Evolutionary conservation across 169 alveolate genomes (phyloP).

Genomic region (Plasmodium inui): DNA sequence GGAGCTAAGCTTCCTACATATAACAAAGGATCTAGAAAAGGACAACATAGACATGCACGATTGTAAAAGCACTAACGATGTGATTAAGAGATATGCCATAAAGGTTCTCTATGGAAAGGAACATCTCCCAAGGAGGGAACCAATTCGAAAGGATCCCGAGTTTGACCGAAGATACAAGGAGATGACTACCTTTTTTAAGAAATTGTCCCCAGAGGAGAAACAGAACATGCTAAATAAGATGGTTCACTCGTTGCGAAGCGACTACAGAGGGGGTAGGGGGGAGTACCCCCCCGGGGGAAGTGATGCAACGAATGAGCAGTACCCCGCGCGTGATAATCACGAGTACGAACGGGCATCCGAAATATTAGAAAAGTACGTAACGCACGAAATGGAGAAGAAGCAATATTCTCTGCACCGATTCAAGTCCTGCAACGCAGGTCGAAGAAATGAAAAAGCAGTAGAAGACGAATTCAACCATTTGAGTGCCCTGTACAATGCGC

Average conservation of each 20-base stretch:
- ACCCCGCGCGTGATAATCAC: neutral
- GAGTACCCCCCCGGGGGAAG: neutral
- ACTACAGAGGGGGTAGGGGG: neutral
- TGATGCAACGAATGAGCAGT: neutral
- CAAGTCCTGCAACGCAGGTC: conserved; percentile 32
- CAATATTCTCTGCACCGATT: conserved; percentile 56
- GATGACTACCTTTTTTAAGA: conserved; percentile 31
- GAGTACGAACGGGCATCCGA: conserved; percentile 55
- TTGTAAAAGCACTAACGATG: conserved; percentile 72
- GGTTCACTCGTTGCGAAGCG: neutral
- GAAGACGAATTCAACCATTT: conserved; percentile 26
- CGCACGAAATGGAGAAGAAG: conserved; percentile 45
- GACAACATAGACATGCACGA: conserved; percentile 38
- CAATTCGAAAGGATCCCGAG: neutral
- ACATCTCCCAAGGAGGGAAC: neutral
- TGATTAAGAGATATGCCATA: conserved; percentile 53
- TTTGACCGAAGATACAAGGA: conserved; percentile 46
- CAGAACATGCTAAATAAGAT: conserved; percentile 63
- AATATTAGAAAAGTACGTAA: conserved; percentile 33
- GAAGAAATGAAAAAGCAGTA: conserved; percentile 29
- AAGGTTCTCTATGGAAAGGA: conserved; percentile 38
- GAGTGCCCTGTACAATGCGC: conserved; percentile 4
- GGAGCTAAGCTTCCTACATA: conserved; percentile 50
- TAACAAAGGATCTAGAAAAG: conserved; percentile 46
- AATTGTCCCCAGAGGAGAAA: conserved; percentile 49